Evolutionary conservation across 441 rosid species (phyloP), one percentile per base, ranked within the genome.

Genomic region (Cnidoscolus chayamansa): DNA sequence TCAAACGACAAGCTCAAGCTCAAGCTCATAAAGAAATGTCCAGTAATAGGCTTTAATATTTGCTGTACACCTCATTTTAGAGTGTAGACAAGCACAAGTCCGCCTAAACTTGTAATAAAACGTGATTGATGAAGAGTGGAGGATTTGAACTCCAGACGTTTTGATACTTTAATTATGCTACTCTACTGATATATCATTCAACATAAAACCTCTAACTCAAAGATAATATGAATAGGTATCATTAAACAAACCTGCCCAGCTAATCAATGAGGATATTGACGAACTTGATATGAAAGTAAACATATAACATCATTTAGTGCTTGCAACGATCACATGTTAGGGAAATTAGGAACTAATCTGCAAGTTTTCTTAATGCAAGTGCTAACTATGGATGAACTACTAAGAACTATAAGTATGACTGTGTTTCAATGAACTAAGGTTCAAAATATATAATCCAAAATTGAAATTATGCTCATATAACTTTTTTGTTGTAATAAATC

Each of bases 281-380:
- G 1, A 37, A 51, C 37, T 16, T 3, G 6, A 35, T 31, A n/a
- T 9, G 47, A 63, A 19, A 45, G 10, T 48, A 49, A 30, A 65
- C 10, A 48, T 37, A 7, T 2, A 8, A 7, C 40, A 7, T 7
- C 11, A 16, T 0, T 57, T 40, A n/a, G 3, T 62, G 11, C 15
- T 16, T 40, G 49, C 7, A 35, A 68, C 20, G 7, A 10, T 37
- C 10, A 7, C 35, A 35, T 49, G 15, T 66, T 48, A 65, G 54
- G 8, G 20, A 13, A 31, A n/a, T 65, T 63, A 20, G n/a, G 69
- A 65, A 20, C 54, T 65, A 49, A 49, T 37, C n/a, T 37, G 53
- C 63, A 37, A 4, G 58, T 16, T 64, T 7, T 61, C 16, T n/a
- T 17, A 31, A 1, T 60, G 43, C 19, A 32, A 13, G 4, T 60